Conservation (phyloP, 106 monocot species). For the Xerophyta viscosa region DNA sequence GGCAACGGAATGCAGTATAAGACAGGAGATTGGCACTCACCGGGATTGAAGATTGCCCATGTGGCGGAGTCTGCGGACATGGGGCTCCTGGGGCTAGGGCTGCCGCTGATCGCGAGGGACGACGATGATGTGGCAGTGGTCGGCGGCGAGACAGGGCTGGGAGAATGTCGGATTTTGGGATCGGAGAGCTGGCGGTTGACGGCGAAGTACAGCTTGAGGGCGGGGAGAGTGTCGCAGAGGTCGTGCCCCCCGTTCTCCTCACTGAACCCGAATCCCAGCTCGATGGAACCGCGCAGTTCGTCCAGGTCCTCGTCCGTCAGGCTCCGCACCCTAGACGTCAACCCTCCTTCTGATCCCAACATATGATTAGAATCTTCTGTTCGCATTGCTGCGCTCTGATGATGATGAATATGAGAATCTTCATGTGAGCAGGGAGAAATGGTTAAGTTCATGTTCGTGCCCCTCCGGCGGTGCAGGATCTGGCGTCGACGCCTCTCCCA, state of each 20-base stretch:
- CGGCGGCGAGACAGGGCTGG: constrained; percentile 45
- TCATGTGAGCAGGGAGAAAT: too few species aligned
- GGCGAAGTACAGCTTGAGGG: constrained; percentile 75
- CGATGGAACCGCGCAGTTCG: constrained; percentile 68
- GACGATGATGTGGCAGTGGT: not conserved
- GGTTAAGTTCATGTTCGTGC: not conserved
- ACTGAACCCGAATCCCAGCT: constrained; percentile 72
- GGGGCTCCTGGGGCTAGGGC: constrained; percentile 46
- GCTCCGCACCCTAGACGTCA: constrained; percentile 17
- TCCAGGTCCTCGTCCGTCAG: constrained; percentile 83
- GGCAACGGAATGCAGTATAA: not conserved
- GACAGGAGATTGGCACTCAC: constrained; percentile 15
- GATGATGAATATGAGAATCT: too few species aligned
- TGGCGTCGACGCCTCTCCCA: constrained; percentile 60
- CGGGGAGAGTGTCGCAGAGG: constrained; percentile 62
- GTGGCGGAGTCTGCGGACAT: not conserved
- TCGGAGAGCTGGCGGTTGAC: constrained; percentile 72
- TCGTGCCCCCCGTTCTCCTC: constrained; percentile 57
- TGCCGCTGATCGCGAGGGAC: not conserved
- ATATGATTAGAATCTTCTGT: too few species aligned
- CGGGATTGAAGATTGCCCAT: constrained; percentile 63
- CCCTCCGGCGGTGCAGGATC: constrained; percentile 10
- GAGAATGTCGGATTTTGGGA: constrained; percentile 28
- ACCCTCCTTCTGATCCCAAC: not conserved
- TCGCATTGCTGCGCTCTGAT: too few species aligned